Percentiles rank a stretch among this genome's conserved stretches.
Evolutionary conservation across 2,329 filamentous ascomycete genomes (phyloP).

Genomic region (Diaporthe caulivora): DNA sequence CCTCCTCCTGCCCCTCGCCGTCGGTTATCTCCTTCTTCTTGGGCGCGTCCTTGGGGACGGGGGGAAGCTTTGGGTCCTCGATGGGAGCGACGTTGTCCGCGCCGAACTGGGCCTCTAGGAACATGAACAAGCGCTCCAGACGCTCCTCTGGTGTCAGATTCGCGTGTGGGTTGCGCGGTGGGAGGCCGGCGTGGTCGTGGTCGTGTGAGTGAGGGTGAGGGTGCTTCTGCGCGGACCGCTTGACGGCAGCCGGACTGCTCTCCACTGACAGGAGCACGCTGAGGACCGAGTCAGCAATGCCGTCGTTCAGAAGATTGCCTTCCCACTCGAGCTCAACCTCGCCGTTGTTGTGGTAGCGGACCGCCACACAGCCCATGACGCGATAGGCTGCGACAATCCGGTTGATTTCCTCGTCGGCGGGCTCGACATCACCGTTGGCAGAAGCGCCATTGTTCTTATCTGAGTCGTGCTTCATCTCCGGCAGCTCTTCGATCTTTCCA

Average conservation of each 20-base stretch:
- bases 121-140: conserved; percentile 89
- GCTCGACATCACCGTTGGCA: conserved; percentile 48
- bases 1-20: conserved; percentile 45
- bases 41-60: conserved; percentile 43
- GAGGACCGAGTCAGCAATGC: conserved; percentile 97
- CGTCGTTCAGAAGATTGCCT: conserved; percentile 96
- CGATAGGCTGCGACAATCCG: conserved; percentile 69
- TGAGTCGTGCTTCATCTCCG: conserved; percentile 57
- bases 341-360: conserved; percentile 82
- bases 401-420: conserved; percentile 73
- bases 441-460: conserved; percentile 46
- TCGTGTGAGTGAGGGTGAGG: conserved; percentile 59
- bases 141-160: conserved; percentile 80
- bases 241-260: conserved; percentile 93
- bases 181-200: conserved; percentile 56
- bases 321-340: conserved; percentile 96
- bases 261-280: conserved; percentile 93
- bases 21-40: conserved; percentile 43
- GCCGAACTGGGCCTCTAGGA: conserved; percentile 97
- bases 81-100: conserved; percentile 85
- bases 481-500: conserved; percentile 81
- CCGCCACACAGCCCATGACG: conserved; percentile 91
- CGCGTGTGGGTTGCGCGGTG: conserved; percentile 78
- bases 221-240: conserved; percentile 69
- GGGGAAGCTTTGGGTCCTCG: conserved; percentile 69